Percentiles rank a stretch among this genome's conserved stretches.
These are phyloP conservation scores for Sarcocystis neurona DNA, from an alignment of 169 alveolate species.

Conservation along the genomic window DNA sequence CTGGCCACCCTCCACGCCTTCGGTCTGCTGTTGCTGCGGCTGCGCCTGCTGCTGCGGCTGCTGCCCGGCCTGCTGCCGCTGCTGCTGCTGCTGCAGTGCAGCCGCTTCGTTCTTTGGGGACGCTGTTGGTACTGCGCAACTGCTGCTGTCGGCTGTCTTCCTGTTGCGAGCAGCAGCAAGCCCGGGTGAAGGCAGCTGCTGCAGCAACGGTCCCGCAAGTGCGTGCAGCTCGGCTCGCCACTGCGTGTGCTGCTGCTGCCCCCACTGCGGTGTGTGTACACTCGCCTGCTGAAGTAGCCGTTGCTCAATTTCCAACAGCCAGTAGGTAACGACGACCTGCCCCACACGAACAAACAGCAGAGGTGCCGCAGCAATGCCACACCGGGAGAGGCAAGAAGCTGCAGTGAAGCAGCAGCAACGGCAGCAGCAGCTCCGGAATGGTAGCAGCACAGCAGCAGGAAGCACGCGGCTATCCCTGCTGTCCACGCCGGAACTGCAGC, in stretches of 20 bases:
- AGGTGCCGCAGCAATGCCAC: conserved; percentile 20
- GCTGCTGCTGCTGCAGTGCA: too few species aligned
- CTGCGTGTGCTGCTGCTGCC: conserved; percentile 44
- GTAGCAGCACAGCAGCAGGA: not conserved
- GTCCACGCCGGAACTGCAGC: not conserved
- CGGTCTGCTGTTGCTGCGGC: conserved; percentile 16
- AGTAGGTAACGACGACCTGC: conserved; percentile 43
- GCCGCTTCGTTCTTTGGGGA: too few species aligned
- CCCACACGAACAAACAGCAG: not conserved
- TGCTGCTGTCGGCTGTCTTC: too few species aligned
- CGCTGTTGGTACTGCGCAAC: too few species aligned
- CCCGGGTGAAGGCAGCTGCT: not conserved
- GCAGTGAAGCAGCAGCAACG: not conserved
- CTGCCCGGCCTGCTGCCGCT: too few species aligned
- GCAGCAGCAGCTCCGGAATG: not conserved
- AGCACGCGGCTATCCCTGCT: not conserved
- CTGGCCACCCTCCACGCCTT: not conserved
- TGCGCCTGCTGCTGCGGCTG: not conserved
- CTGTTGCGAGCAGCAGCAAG: not conserved
- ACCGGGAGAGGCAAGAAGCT: too few species aligned
- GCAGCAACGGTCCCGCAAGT: not conserved
- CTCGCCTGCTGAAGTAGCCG: conserved; percentile 14
- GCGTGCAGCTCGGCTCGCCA: conserved; percentile 18
- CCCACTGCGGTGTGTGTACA: conserved; percentile 55
- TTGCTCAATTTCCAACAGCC: conserved; percentile 46